Conservation (phyloP, 805 yeast species). For the Saccharomyces mikatae region DNA sequence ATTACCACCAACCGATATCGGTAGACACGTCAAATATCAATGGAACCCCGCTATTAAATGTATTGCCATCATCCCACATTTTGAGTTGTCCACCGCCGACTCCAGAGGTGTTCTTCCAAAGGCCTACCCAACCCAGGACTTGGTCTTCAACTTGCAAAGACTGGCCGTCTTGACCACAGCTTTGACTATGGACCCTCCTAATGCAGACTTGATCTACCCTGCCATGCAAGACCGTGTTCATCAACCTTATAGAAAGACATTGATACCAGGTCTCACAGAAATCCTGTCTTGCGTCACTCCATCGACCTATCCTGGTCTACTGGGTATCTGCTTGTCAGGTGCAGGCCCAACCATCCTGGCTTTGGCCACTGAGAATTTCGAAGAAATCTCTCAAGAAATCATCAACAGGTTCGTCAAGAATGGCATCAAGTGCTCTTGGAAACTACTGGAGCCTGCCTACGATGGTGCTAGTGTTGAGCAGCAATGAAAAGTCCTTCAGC, state of each 20-base stretch:
- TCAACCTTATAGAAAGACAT: conserved; percentile 89
- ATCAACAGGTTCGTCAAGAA: conserved; percentile 59
- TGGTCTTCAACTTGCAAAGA: conserved; percentile 89
- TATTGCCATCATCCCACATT: conserved; percentile 84
- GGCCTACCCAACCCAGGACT: conserved; percentile 68
- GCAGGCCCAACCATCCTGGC: conserved; percentile 98
- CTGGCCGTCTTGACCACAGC: conserved; percentile 89
- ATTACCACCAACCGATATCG: conserved; percentile 77
- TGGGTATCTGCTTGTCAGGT: conserved; percentile 93
- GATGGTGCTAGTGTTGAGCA: conserved; percentile 67
- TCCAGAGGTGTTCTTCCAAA: conserved; percentile 85
- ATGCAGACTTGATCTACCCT: conserved; percentile 74
- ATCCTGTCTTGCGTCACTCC: conserved; percentile 78
- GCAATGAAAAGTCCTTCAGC: not conserved
- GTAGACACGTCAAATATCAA: conserved; percentile 78
- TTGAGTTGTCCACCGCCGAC: conserved; percentile 88
- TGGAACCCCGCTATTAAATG: conserved; percentile 82
- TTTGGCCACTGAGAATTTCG: conserved; percentile 83
- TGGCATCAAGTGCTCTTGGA: conserved; percentile 69
- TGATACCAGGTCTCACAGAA: conserved; percentile 85
- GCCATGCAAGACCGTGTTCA: conserved; percentile 96
- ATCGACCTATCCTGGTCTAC: conserved; percentile 67
- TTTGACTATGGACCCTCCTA: conserved; percentile 75
- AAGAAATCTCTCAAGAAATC: conserved; percentile 70
- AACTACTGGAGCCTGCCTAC: conserved; percentile 72